Conservation (phyloP, 352 stramenopile species). For the Thalassiosira mediterranea region DNA sequence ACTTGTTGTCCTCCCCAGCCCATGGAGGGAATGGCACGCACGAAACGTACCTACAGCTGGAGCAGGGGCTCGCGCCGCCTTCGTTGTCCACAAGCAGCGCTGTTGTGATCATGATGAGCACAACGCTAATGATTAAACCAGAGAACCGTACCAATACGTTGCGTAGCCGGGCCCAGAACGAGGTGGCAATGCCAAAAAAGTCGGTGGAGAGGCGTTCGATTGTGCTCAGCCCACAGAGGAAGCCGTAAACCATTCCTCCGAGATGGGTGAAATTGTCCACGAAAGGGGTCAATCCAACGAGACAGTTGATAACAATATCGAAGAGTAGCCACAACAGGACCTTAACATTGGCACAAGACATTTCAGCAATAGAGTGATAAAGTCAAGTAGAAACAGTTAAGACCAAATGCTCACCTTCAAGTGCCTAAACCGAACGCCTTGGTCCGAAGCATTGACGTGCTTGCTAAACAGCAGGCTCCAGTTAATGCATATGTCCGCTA, state of each 20-base stretch:
- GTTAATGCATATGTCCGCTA: slow-evolving; percentile 85
- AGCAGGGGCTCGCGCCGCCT: slow-evolving; percentile 62
- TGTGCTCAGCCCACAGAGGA: slow-evolving; percentile 71
- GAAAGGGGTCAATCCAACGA: slow-evolving; percentile 79
- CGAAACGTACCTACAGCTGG: slow-evolving; percentile 71
- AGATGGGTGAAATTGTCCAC: slow-evolving; percentile 87
- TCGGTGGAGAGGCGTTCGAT: slow-evolving; percentile 66
- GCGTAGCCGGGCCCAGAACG: slow-evolving; percentile 36
- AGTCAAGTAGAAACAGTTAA: too few species aligned
- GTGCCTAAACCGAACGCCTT: slow-evolving; percentile 44
- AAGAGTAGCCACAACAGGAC: slow-evolving; percentile 70
- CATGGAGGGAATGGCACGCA: slow-evolving; percentile 78
- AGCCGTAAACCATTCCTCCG: slow-evolving; percentile 79
- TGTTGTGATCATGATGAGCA: slow-evolving; percentile 62
- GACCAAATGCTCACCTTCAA: too few species aligned
- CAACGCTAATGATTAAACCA: slow-evolving; percentile 57
- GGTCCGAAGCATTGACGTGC: slow-evolving; percentile 48
- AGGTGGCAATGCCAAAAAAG: slow-evolving; percentile 69
- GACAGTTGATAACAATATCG: slow-evolving; percentile 80
- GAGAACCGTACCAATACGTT: slow-evolving; percentile 62
- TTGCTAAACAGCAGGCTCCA: slow-evolving; percentile 79
- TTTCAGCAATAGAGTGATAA: too few species aligned
- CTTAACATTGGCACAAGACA: too few species aligned
- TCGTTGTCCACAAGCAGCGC: slow-evolving; percentile 63
- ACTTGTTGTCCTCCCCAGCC: slow-evolving; percentile 68